phyloP scores from a whole-genome alignment of 352 stramenopile species.

The Globisporangium irregulare region DNA sequence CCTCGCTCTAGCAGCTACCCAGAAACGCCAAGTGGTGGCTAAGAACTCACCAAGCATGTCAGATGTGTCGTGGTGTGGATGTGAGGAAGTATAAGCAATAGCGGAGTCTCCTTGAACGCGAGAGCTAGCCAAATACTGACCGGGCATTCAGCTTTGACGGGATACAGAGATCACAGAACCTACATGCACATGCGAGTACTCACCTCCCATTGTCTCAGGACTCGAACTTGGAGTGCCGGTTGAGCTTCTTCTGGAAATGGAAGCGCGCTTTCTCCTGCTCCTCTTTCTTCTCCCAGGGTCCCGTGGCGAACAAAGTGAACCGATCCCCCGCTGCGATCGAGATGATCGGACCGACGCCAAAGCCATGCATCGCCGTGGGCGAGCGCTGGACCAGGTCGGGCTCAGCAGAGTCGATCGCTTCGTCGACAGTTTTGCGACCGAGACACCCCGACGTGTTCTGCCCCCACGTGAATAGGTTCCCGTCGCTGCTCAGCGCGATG shows the following conservation, averaged over 20 bases:
- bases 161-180: too few relatives aligned
- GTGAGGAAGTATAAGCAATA: too few relatives aligned
- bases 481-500: constrained; percentile 48
- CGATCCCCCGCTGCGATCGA: constrained; percentile 49
- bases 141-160: too few relatives aligned
- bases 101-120: too few relatives aligned
- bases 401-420: constrained; percentile 32
- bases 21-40: too few relatives aligned
- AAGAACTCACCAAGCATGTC: too few relatives aligned
- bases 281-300: constrained; percentile 38
- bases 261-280: constrained; percentile 33
- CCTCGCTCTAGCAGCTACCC: too few relatives aligned
- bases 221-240: constrained; percentile 33
- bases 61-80: too few relatives aligned
- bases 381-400: constrained; percentile 43
- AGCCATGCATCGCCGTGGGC: constrained; percentile 23
- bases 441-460: constrained; percentile 57
- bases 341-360: constrained; percentile 43
- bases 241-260: constrained; percentile 44
- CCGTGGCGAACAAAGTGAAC: constrained; percentile 63
- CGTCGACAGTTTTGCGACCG: constrained; percentile 30
- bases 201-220: neutral
- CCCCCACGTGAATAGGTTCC: constrained; percentile 72
- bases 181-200: neutral
- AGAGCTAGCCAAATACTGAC: too few relatives aligned